phyloP scores from a whole-genome alignment of 768 basidiomycete genomes.

The Mycena vulgaris region DNA sequence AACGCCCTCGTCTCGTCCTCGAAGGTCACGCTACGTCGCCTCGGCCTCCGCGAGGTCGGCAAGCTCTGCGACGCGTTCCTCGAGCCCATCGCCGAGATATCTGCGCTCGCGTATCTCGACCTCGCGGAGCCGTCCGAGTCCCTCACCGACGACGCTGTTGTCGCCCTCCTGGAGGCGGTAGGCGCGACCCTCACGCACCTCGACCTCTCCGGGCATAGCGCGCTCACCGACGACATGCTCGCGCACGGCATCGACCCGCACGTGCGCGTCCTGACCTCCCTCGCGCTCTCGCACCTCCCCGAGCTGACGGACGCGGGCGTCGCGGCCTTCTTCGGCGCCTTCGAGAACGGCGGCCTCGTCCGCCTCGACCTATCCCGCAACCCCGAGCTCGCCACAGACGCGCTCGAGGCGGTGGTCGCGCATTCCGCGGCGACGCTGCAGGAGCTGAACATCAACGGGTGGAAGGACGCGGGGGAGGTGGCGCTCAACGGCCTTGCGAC shows the following conservation, averaged over 20 bases:
- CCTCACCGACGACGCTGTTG: conserved; percentile 70
- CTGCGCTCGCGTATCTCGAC: conserved; percentile 75
- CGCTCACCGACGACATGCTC: conserved; percentile 74
- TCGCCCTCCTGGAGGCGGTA: conserved; percentile 67
- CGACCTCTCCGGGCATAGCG: conserved; percentile 79
- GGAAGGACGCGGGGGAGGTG: conserved; percentile 73
- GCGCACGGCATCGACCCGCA: conserved; percentile 70
- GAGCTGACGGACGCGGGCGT: conserved; percentile 82
- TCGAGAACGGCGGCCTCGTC: conserved; percentile 66
- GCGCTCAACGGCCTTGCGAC: conserved; percentile 53
- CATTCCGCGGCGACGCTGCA: conserved; percentile 77
- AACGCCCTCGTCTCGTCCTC: conserved; percentile 70
- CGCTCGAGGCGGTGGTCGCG: conserved; percentile 74
- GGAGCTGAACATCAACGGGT: conserved; percentile 82
- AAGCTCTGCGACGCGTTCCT: conserved; percentile 78
- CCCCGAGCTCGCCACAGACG: conserved; percentile 61
- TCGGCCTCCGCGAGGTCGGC: conserved; percentile 87
- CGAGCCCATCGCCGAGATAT: conserved; percentile 62
- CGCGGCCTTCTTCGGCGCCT: conserved; percentile 74
- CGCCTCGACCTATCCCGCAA: conserved; percentile 77
- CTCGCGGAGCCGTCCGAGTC: conserved; percentile 73
- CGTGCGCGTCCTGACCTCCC: conserved; percentile 61
- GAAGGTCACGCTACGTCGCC: conserved; percentile 65
- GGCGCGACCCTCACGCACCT: conserved; percentile 73
- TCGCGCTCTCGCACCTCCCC: conserved; percentile 70